Evolutionary conservation across 2,329 filamentous ascomycete species (phyloP), one percentile per base, ranked within the genome.

Genomic region (Leptographium flavum): DNA sequence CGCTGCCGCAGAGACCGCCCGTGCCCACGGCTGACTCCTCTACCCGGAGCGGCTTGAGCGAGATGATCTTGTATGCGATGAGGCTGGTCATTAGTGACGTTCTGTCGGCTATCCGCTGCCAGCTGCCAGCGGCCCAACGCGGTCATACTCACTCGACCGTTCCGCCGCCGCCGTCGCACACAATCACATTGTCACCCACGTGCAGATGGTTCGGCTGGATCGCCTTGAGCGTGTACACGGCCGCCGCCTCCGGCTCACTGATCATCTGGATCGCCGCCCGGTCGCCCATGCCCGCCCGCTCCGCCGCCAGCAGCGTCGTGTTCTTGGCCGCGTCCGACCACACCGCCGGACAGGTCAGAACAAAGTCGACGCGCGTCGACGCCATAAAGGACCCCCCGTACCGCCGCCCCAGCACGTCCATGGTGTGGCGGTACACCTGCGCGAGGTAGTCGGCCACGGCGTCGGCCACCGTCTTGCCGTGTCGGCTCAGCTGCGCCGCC

Each of bases 321-420:
- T 87, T 84, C 64, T 88, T 90, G n/a, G 84, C 85, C 0, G 81
- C 76, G 58, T 92, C 85, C 22, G 79, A 85, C 85, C 85, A 92
- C 8, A 90, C 83, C 8, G 85, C 85, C 8, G 85, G 85, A 43
- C 83, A 85, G 1, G 84, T 90, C 45, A 92, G 68, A 41, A 90
- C 82, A 54, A 85, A 88, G 50, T 88, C 79, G 33, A 87, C 78
- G 54, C 78, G 79, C 5, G 83, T 87, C 8, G 74, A 76, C 7
- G 74, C 73, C 77, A 88, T 85, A 55, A 90, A 88, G 0, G 77
- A 79, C 61, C 83, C 80, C 54, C 84, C 84, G 56, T 87, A 88
- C 39, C 83, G 69, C 49, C 79, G 69, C 1, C 75, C 82, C 51
- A 90, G 67, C 0, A 79, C 86, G 56, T 87, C 80, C 73, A 87